Percentiles rank a stretch among this genome's conserved stretches.
These are phyloP conservation scores for Phaeomoniella chlamydospora DNA, from an alignment of 2,329 filamentous ascomycete genomes.

Conservation along the genomic window DNA sequence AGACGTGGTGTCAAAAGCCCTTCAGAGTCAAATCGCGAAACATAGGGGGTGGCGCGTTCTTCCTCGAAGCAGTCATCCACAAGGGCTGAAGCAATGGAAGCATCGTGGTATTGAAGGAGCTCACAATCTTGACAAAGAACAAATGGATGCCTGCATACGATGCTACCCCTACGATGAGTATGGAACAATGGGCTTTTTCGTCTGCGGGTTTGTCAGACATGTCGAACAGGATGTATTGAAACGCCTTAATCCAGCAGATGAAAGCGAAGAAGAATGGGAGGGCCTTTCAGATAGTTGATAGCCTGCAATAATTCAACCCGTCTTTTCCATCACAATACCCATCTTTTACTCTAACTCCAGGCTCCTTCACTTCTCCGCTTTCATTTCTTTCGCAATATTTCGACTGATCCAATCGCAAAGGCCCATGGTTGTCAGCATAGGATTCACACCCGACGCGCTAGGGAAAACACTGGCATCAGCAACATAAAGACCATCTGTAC, in stretches of 20 bases:
- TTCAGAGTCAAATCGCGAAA: constrained; percentile 52
- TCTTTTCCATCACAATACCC: too few relatives aligned
- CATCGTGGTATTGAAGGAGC: constrained; percentile 45
- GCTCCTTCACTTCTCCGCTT: too few relatives aligned
- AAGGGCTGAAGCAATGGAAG: constrained; percentile 62
- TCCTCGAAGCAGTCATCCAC: constrained; percentile 55
- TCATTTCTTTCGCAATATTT: constrained; percentile 13
- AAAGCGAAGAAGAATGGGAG: constrained; percentile 27
- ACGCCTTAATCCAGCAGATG: constrained; percentile 11
- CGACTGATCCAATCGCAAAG: constrained; percentile 31
- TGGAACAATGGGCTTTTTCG: constrained; percentile 91
- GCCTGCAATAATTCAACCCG: not conserved
- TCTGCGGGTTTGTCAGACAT: constrained; percentile 68
- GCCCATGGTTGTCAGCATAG: constrained; percentile 37
- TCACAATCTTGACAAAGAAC: constrained; percentile 23
- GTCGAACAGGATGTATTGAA: constrained; percentile 15
- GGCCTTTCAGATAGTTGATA: constrained; percentile 17
- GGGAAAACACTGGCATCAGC: constrained; percentile 35
- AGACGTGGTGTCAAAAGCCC: constrained; percentile 57
- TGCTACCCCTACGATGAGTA: constrained; percentile 67
- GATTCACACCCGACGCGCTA: constrained; percentile 35
- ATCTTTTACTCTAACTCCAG: too few relatives aligned
- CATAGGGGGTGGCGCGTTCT: constrained; percentile 66
- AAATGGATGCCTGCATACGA: constrained; percentile 60
- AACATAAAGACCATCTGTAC: constrained; percentile 28